These are phyloP conservation scores for Ustilago hordei DNA, from an alignment of 1,284 basidiomycete genomes.

Conservation along the genomic window DNA sequence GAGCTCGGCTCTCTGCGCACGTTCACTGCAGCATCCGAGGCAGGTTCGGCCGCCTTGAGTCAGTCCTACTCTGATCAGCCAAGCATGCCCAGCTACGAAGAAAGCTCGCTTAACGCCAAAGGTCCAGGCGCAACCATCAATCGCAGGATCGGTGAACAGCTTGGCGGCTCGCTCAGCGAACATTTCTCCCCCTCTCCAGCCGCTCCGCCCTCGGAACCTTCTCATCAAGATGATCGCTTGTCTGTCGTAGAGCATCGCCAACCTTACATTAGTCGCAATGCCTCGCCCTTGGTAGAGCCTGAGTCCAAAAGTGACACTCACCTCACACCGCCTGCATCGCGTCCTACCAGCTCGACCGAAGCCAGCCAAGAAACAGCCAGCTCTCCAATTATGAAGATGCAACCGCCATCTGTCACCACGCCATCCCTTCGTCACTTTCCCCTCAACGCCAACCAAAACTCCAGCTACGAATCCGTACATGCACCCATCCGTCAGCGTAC, in stretches of 20 bases:
- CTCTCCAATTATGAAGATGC: slow-evolving; percentile 51
- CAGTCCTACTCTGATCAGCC: slow-evolving; percentile 32
- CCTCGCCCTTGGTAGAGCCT: not conserved
- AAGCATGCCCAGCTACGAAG: slow-evolving; percentile 40
- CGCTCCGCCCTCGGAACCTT: not conserved
- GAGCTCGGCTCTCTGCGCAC: slow-evolving; percentile 30
- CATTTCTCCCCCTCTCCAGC: slow-evolving; percentile 29
- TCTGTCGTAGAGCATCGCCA: slow-evolving; percentile 19
- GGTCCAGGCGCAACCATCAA: slow-evolving; percentile 39
- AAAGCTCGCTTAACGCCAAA: slow-evolving; percentile 40
- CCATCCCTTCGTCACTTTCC: slow-evolving; percentile 46
- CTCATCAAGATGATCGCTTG: slow-evolving; percentile 9
- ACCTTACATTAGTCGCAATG: slow-evolving; percentile 8
- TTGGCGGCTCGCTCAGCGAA: slow-evolving; percentile 24
- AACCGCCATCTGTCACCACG: slow-evolving; percentile 16
- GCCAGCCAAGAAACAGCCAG: slow-evolving; percentile 28
- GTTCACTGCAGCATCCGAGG: slow-evolving; percentile 28
- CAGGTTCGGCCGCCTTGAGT: slow-evolving; percentile 27
- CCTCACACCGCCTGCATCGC: slow-evolving; percentile 6
- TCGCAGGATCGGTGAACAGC: slow-evolving; percentile 30
- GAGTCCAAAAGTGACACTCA: not conserved
- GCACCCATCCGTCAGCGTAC: slow-evolving; percentile 35
- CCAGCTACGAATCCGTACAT: slow-evolving; percentile 32
- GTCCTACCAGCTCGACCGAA: slow-evolving; percentile 15
- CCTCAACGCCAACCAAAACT: slow-evolving; percentile 24